Percentiles rank a stretch among this genome's conserved stretches.
These are phyloP conservation scores for Psidium friedrichsthalianum DNA, from an alignment of 345 rosid species.

Conservation along the genomic window DNA sequence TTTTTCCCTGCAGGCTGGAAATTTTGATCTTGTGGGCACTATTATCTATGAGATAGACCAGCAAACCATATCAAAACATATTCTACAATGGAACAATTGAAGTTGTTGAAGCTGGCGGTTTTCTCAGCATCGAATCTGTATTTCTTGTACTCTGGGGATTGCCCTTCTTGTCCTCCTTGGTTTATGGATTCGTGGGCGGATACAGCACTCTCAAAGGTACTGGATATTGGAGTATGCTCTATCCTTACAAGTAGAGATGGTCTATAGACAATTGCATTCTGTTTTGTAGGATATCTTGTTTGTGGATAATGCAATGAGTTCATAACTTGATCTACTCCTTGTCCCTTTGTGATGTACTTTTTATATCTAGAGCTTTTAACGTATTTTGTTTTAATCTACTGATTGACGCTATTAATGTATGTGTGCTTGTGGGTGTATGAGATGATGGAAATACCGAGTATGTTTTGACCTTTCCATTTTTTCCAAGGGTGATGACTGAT, in stretches of 20 bases:
- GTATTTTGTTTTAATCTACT: not conserved
- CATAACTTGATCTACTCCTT: not conserved
- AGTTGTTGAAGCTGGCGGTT: slow-evolving; percentile 72
- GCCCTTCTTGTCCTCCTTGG: slow-evolving; percentile 50
- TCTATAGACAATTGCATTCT: not conserved
- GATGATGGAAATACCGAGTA: not conserved
- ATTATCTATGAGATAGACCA: slow-evolving; percentile 72
- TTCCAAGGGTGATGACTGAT: not conserved
- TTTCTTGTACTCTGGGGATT: slow-evolving; percentile 68
- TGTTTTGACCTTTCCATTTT: not conserved
- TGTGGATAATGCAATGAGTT: not conserved
- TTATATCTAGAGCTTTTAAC: not conserved
- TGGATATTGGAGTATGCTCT: not conserved
- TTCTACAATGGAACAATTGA: slow-evolving; percentile 90
- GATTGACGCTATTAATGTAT: not conserved
- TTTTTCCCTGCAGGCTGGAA: slow-evolving; percentile 50
- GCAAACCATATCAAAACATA: slow-evolving; percentile 57
- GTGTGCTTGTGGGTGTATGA: not conserved
- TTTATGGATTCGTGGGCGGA: slow-evolving; percentile 60
- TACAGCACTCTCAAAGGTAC: slow-evolving; percentile 74
- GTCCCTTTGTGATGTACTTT: not conserved
- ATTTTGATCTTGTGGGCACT: slow-evolving; percentile 83
- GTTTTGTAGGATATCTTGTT: not conserved
- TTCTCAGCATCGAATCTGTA: slow-evolving; percentile 76
- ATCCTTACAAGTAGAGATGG: not conserved